Base-by-base conservation (phyloP, 768 basidiomycete genomes). In the Panus rudis region DNA sequence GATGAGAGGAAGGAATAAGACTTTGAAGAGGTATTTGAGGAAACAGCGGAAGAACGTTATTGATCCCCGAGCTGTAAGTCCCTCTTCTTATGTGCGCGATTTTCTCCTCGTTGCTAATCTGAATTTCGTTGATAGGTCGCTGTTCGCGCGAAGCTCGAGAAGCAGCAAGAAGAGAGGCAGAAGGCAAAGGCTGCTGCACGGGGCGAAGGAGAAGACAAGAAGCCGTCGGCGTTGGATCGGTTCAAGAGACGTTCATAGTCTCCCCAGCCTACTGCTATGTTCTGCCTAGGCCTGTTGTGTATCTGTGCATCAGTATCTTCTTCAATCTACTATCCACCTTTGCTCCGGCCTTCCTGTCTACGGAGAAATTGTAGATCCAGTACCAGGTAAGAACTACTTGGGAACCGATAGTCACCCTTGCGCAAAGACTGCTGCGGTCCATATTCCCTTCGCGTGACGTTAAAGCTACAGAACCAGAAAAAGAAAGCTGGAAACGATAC, bases 1-100 rank as follows among this genome's bases (percentile, higher is more conserved):
- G 70, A 90, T 87, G 84, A 76, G 91, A 25, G 92, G 92, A 13
- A 92, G 83, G 60, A 79, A 78, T 20, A 92, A 90, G 72, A 84
- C 79, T 59, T 58, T 92, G 58, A 94, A 92, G 63, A 71, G 91
- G 69, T 80, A 54, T 55, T 62, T 96, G 49, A 75, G 88, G 55
- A 96, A 92, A 69, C 87, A 94, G 63, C 79, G 90, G 60, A 92
- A 93, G 71, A 96, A 97, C 56, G 88, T 97, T 37, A 78, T 97
- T 49, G 92, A 97, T 59, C 89, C 90, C 19, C 72, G 75, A 19
- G 72, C 76, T 19, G 85, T 88, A 43, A 42, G 75, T 67, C 35
- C 22, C 24, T 22, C 53, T 42, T 53, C n/a, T n/a, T n/a, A n/a
- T n/a, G n/a, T 30, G 10, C 28, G 16, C 28, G 10, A 30, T 16